Percentiles rank a stretch among this genome's conserved stretches.
phyloP scores from a whole-genome alignment of 805 yeast genomes.

The Candida loeiensis region DNA sequence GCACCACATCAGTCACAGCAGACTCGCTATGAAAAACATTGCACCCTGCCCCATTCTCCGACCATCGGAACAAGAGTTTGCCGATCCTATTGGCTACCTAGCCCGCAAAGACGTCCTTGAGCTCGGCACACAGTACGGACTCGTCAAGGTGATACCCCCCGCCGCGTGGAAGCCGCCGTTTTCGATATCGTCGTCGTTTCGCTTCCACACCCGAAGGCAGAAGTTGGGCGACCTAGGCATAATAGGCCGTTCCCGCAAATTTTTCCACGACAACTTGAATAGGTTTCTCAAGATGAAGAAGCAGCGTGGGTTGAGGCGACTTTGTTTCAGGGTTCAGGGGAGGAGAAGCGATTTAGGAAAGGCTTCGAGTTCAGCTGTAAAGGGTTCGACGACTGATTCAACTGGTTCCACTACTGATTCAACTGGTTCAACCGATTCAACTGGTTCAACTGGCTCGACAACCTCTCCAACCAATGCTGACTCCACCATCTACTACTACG shows the following conservation, averaged over 20 bases:
- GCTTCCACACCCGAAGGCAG: slow-evolving; percentile 68
- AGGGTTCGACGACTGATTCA: no score
- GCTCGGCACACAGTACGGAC: slow-evolving; percentile 47
- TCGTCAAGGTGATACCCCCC: slow-evolving; percentile 54
- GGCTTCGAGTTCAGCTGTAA: no score
- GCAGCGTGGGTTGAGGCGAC: slow-evolving; percentile 15
- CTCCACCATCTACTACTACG: slow-evolving; percentile 33
- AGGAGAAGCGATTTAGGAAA: no score
- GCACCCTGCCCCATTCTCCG: slow-evolving; percentile 41
- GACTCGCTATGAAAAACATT: not conserved
- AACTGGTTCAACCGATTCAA: no score
- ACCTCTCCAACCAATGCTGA: not conserved
- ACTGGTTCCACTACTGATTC: no score
- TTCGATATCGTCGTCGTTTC: slow-evolving; percentile 51
- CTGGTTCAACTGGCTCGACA: no score
- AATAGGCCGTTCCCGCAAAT: slow-evolving; percentile 56
- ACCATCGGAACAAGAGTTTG: slow-evolving; percentile 45
- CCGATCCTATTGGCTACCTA: slow-evolving; percentile 48
- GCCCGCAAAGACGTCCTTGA: slow-evolving; percentile 37
- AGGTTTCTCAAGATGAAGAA: slow-evolving; percentile 51
- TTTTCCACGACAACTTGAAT: slow-evolving; percentile 58
- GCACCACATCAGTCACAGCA: not conserved
- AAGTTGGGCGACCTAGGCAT: slow-evolving; percentile 61
- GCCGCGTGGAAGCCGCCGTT: slow-evolving; percentile 53
- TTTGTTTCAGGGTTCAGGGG: slow-evolving; percentile 3